Conservation (phyloP, 1,284 basidiomycete genomes). For the Ceratobasidium sp. region DNA sequence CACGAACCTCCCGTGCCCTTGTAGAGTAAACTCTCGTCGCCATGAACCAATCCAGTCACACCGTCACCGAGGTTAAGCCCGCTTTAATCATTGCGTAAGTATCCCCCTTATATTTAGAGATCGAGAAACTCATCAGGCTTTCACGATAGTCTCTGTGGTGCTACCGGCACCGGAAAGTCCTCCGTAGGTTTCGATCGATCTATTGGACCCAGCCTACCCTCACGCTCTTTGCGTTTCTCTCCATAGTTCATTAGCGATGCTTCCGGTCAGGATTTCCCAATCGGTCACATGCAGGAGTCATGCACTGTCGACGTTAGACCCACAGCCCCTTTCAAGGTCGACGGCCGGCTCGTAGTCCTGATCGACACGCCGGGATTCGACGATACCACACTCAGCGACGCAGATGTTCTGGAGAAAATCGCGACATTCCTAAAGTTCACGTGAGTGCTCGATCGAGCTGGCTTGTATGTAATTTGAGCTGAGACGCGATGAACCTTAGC, state of each 20-base stretch:
- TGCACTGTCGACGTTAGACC: not conserved
- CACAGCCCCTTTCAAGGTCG: not conserved
- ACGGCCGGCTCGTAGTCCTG: constrained; percentile 32
- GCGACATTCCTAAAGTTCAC: constrained; percentile 18
- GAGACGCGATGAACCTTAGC: not conserved
- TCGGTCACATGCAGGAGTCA: constrained; percentile 3
- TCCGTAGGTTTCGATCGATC: not conserved
- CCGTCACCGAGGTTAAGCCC: too few relatives aligned
- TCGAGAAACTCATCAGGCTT: too few relatives aligned
- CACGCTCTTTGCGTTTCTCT: not conserved
- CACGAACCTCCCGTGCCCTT: too few relatives aligned
- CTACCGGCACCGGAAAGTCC: constrained; percentile 25
- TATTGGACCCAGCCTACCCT: not conserved
- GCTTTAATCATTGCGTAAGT: constrained; percentile 20
- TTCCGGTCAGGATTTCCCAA: not conserved
- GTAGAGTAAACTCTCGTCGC: too few relatives aligned
- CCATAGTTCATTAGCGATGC: constrained; percentile 25
- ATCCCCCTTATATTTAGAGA: too few relatives aligned
- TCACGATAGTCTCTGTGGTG: not conserved
- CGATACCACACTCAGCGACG: constrained; percentile 36
- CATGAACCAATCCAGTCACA: too few relatives aligned
- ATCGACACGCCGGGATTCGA: constrained; percentile 52
- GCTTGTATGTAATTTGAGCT: not conserved
- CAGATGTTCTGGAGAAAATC: constrained; percentile 35
- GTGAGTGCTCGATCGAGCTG: not conserved